A percentile compares a stretch with the other conserved stretches of the same genome.
Conservation (phyloP, 2,329 filamentous ascomycete genomes). For the Pseudocercospora cruenta region DNA sequence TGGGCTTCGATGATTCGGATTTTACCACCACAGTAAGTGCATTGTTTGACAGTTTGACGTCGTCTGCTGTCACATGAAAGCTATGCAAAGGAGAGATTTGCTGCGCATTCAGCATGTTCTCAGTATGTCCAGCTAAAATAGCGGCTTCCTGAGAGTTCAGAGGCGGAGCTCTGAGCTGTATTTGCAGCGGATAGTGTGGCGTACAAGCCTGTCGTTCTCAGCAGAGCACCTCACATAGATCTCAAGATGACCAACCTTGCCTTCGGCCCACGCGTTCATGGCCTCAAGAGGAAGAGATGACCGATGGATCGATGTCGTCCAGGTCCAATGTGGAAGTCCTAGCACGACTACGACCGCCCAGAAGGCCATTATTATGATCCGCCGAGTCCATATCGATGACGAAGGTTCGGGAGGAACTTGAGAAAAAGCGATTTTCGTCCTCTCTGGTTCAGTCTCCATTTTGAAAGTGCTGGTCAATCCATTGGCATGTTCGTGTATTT, state of each 20-base stretch:
- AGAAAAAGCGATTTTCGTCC: neutral
- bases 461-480: neutral
- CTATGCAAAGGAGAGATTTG: conserved; percentile 87
- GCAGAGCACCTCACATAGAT: neutral
- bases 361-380: conserved; percentile 80
- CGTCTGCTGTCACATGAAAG: conserved; percentile 60
- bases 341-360: conserved; percentile 84
- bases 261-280: conserved; percentile 92
- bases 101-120: conserved; percentile 82
- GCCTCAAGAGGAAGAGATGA: conserved; percentile 78
- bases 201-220: conserved; percentile 70
- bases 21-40: conserved; percentile 71
- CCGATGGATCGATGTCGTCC: conserved; percentile 89
- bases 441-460: conserved; percentile 9
- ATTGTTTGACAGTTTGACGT: conserved; percentile 44
- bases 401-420: conserved; percentile 57
- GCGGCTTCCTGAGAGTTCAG: conserved; percentile 70
- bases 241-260: conserved; percentile 65
- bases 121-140: conserved; percentile 76
- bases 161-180: conserved; percentile 72
- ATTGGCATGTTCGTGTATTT: conserved; percentile 9
- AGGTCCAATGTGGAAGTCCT: conserved; percentile 93
- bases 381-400: conserved; percentile 71
- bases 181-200: conserved; percentile 83
- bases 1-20: conserved; percentile 60